Base-by-base conservation (phyloP, 2,329 filamentous ascomycete genomes). In the Aspergillus pseudonomiae region DNA sequence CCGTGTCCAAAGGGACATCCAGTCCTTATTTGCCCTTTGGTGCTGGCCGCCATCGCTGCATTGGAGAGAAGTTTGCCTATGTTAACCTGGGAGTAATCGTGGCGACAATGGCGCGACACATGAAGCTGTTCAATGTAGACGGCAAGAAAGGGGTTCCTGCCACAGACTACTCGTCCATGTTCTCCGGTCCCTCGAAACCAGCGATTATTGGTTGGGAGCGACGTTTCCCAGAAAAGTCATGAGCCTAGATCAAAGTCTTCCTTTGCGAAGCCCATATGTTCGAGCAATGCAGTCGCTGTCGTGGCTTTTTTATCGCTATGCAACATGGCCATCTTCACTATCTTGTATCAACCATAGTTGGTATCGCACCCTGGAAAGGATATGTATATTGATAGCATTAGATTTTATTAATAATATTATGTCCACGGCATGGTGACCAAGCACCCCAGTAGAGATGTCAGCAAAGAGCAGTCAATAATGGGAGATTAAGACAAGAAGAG, bases 31-130 rank as follows among this genome's bases (percentile, higher is more conserved):
- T 92, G 2, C 90, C 90, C 0, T 92, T 92, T 70, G 90, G 90
- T 2, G 90, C 89, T 0, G 90, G 90, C 0, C 81, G 90, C 52
- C 90, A 93, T 75, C 82, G 90, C 24, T 92, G 90, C 70, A 91
- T 93, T 63, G 90, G 90, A 21, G 90, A 92, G 79, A 89, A 91
- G 73, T 92, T 92, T 74, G 89, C 90, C 0, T 91, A 92, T 70
- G 77, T 90, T 52, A 90, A 92, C 71, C 74, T 92, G 48, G 83
- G 84, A 19, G 86, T 87, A 10, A 91, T 92, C 64, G 77, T 91
- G 28, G 83, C 84, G 0, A 87, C 84, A 0, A 75, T 91, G 64
- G 84, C 91, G 11, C 80, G 88, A 12, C 79, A 87, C 55, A 85
- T 91, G 72, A 86, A 83, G 73, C 81, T 91, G 52, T 78, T 74